Conservation (phyloP, 345 rosid species). For the Jatropha curcas region DNA sequence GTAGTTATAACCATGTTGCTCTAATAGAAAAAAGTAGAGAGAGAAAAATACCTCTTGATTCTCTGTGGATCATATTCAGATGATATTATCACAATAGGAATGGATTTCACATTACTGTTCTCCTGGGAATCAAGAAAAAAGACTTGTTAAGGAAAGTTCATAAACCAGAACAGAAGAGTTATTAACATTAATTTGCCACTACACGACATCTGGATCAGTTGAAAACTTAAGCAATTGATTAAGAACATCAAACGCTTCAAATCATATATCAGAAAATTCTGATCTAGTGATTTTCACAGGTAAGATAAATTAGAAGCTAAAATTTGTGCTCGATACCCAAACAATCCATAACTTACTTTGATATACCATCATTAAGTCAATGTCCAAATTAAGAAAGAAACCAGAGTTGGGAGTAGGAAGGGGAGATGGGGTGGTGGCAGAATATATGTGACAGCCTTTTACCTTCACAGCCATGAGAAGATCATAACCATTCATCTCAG, state of each 20-base stretch:
- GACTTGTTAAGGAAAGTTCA: background rate
- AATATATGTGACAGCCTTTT: background rate
- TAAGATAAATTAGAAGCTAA: background rate
- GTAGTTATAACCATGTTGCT: background rate
- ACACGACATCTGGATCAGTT: background rate
- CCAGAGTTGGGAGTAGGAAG: background rate
- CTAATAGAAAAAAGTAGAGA: background rate
- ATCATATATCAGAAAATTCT: background rate
- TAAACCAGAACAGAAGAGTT: background rate
- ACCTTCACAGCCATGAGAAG: conserved; percentile 25
- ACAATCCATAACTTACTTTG: background rate
- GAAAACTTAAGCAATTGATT: background rate
- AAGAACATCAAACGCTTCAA: background rate
- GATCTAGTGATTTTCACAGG: background rate
- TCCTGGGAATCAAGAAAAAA: background rate
- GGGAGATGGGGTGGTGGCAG: background rate
- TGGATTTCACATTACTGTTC: background rate
- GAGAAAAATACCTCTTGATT: conserved; percentile 12
- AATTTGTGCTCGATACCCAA: background rate
- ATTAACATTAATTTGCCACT: background rate
- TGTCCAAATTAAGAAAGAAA: background rate
- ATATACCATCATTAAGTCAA: background rate
- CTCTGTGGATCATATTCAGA: conserved; percentile 8
- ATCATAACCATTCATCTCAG: conserved; percentile 23
- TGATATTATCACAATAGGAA: conserved; percentile 12